A percentile compares a stretch with the other conserved stretches of the same genome.
phyloP scores from a whole-genome alignment of 805 yeast species.

The Candida multigemmis region DNA sequence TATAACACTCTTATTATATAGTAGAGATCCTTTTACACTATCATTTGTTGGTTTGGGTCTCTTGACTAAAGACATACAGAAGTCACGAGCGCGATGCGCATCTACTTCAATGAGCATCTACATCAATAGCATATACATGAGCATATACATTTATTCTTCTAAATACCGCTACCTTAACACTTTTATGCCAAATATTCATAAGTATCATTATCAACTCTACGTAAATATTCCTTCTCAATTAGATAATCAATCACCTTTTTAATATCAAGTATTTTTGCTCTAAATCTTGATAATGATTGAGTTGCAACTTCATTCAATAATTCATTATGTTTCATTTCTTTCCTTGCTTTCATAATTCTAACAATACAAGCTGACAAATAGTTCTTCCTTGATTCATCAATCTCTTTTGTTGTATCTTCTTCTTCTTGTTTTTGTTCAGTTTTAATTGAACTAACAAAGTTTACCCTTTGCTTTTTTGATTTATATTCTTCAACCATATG shows the following conservation, averaged over 20 bases:
- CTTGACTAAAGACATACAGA: constrained; percentile 28
- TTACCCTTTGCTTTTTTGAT: constrained; percentile 76
- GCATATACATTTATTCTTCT: too few species aligned
- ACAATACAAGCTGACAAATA: constrained; percentile 90
- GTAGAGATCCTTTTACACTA: constrained; percentile 4
- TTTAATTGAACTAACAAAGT: constrained; percentile 56
- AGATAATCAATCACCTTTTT: constrained; percentile 79
- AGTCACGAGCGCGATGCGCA: too few species aligned
- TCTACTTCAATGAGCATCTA: background rate
- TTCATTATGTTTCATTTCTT: constrained; percentile 66
- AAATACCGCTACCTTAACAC: too few species aligned
- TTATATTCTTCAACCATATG: constrained; percentile 75
- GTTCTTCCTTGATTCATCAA: constrained; percentile 79
- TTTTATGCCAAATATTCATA: constrained; percentile 78
- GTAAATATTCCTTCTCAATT: constrained; percentile 78
- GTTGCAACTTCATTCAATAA: constrained; percentile 82
- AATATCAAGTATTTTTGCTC: constrained; percentile 77
- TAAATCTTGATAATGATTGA: constrained; percentile 75
- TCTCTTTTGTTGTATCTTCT: constrained; percentile 69
- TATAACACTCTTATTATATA: constrained; percentile 21
- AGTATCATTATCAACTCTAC: constrained; percentile 63
- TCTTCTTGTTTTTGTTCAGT: constrained; percentile 50
- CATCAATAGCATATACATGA: too few species aligned
- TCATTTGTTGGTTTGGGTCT: constrained; percentile 8
- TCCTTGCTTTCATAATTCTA: constrained; percentile 92